Evolutionary conservation across 192 early-diverging fungal genomes (phyloP).

Genomic region (Coemansia reversa): DNA sequence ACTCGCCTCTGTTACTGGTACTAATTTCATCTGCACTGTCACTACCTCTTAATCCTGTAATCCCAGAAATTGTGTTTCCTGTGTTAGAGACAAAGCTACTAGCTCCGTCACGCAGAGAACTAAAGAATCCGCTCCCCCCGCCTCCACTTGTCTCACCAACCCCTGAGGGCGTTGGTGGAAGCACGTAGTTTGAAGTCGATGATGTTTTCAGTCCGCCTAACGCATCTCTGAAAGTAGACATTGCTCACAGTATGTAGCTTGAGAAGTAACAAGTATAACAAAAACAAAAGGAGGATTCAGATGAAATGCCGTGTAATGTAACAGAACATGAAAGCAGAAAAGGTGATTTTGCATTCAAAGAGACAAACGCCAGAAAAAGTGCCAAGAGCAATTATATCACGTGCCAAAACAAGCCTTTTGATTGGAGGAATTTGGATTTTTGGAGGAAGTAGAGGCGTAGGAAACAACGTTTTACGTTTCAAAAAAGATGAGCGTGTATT

Average conservation of each 20-base stretch:
- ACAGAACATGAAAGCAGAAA: neutral
- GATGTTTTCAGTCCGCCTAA: slow-evolving; percentile 53
- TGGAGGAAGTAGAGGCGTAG: neutral
- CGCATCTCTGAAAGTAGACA: slow-evolving; percentile 51
- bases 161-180: slow-evolving; percentile 25
- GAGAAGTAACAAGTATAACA: too few species aligned
- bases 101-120: slow-evolving; percentile 48
- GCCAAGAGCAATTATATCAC: too few species aligned
- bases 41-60: slow-evolving; percentile 19
- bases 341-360: neutral
- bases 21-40: slow-evolving; percentile 5
- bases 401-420: too few species aligned
- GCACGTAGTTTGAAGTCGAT: slow-evolving; percentile 37
- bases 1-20: slow-evolving; percentile 39
- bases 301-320: neutral
- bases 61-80: slow-evolving; percentile 31
- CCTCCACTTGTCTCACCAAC: slow-evolving; percentile 16
- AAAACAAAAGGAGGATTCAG: neutral
- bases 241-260: neutral
- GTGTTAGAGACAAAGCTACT: slow-evolving; percentile 42
- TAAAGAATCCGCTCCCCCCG: slow-evolving; percentile 44
- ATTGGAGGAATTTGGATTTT: too few species aligned
- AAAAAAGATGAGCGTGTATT: too few species aligned
- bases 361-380: neutral
- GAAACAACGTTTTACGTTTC: slow-evolving; percentile 9